phyloP scores from a whole-genome alignment of 2,329 filamentous ascomycete species.

The Albifimbria verrucaria region DNA sequence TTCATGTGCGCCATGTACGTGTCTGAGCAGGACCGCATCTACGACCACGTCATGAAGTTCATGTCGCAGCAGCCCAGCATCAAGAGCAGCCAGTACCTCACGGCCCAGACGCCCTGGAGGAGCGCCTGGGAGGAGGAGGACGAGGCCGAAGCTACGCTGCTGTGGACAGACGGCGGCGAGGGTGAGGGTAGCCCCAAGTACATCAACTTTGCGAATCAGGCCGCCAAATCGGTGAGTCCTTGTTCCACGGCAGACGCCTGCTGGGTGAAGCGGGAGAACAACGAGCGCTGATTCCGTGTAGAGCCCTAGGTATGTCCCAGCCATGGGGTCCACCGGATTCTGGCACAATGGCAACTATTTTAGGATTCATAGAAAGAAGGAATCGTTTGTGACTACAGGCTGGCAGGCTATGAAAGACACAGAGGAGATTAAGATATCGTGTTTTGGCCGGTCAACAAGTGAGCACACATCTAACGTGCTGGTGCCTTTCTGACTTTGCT shows the following conservation, averaged over 20 bases:
- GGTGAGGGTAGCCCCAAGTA: constrained; percentile 35
- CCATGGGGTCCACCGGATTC: constrained; percentile 50
- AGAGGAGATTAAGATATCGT: constrained; percentile 52
- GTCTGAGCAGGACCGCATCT: constrained; percentile 54
- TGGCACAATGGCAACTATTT: constrained; percentile 53
- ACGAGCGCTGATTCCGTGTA: no score
- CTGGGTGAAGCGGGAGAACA: no score
- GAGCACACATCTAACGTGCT: constrained; percentile 3
- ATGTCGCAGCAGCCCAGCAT: constrained; percentile 51
- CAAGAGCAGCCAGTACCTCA: constrained; percentile 48
- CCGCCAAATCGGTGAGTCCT: constrained; percentile 44
- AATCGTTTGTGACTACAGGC: constrained; percentile 30
- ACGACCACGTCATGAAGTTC: constrained; percentile 56
- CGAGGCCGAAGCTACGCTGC: constrained; percentile 35
- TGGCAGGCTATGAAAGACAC: constrained; percentile 44
- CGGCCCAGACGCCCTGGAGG: constrained; percentile 52
- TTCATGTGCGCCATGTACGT: constrained; percentile 52
- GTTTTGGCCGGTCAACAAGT: constrained; percentile 45
- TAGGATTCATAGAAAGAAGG: constrained; percentile 41
- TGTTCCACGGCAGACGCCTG: no score
- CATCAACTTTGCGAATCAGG: constrained; percentile 58
- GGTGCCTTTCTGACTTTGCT: background rate
- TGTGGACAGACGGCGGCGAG: constrained; percentile 35
- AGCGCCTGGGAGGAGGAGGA: constrained; percentile 56
- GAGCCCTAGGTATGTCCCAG: constrained; percentile 51